These are phyloP conservation scores for Fusarium pininemorale DNA, from an alignment of 2,329 filamentous ascomycete genomes.

Conservation along the genomic window DNA sequence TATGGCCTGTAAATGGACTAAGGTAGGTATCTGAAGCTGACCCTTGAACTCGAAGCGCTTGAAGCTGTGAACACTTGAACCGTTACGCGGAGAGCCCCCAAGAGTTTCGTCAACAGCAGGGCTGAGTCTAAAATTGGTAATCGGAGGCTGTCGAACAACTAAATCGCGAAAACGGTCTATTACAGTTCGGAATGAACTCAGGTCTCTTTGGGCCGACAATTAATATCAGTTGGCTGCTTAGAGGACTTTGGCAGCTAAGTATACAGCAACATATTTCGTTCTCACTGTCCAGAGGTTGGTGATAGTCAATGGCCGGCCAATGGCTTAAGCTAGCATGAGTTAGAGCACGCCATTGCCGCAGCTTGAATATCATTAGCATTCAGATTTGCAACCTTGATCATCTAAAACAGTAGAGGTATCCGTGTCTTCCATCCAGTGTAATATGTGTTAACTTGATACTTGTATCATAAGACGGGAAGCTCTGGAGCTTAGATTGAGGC, in stretches of 20 bases:
- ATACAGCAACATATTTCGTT: slow-evolving; percentile 5
- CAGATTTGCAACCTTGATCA: slow-evolving; percentile 12
- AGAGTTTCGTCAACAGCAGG: slow-evolving; percentile 4
- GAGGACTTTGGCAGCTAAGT: background rate
- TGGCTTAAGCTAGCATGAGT: slow-evolving; percentile 2
- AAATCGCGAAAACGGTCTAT: background rate
- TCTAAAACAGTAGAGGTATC: background rate
- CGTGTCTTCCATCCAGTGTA: background rate
- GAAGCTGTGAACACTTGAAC: slow-evolving; percentile 3
- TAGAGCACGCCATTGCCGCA: slow-evolving; percentile 23
- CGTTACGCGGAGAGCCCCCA: slow-evolving; percentile 19
- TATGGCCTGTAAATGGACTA: slow-evolving; percentile 12
- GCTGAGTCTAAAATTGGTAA: slow-evolving; percentile 20
- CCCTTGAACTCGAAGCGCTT: slow-evolving; percentile 8
- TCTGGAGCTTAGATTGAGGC: background rate
- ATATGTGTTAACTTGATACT: background rate
- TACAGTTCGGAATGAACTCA: slow-evolving; percentile 8
- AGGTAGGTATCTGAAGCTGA: slow-evolving; percentile 16
- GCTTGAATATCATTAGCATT: background rate
- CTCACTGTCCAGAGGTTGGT: slow-evolving; percentile 1
- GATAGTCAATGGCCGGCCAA: background rate
- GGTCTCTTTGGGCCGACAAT: background rate
- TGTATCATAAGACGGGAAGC: background rate
- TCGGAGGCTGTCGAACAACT: background rate
- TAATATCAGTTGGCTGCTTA: slow-evolving; percentile 7